Evolutionary conservation across 495 filamentous ascomycete genomes (phyloP).

Genomic region (Parachaetomium inaequale): DNA sequence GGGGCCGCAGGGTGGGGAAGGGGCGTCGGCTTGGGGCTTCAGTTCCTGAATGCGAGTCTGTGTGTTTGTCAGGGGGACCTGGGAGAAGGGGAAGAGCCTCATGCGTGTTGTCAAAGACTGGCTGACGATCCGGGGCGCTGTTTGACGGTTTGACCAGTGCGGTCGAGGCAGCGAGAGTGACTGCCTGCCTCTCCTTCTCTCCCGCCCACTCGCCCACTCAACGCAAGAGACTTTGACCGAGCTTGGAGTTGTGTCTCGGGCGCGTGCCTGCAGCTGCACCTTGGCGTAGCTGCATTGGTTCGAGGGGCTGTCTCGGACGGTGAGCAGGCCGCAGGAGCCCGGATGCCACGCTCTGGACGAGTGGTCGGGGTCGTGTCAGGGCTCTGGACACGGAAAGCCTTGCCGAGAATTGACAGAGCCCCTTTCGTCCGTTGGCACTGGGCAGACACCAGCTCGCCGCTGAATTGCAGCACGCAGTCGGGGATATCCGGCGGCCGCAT

Average conservation of each 20-base stretch:
- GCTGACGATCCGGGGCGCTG: background rate
- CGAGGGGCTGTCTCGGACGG: constrained; percentile 7
- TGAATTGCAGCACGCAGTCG: background rate
- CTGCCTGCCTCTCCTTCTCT: background rate
- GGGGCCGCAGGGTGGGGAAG: constrained; percentile 24
- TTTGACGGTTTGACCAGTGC: background rate
- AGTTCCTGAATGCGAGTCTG: constrained; percentile 8
- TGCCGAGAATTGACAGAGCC: constrained; percentile 11
- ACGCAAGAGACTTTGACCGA: background rate
- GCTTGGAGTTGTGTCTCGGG: constrained; percentile 6
- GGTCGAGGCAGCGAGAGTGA: background rate
- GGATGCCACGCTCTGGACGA: constrained; percentile 1
- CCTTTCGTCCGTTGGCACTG: background rate
- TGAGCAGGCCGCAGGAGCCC: background rate
- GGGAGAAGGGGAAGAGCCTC: constrained; percentile 15
- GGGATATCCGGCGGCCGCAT: background rate
- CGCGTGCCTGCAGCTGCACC: constrained; percentile 19
- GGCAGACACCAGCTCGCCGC: background rate
- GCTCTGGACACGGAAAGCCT: constrained; percentile 3
- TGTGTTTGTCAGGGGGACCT: constrained; percentile 15
- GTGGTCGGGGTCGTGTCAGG: background rate
- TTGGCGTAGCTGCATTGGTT: constrained; percentile 4
- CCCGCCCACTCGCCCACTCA: background rate
- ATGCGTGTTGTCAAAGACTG: background rate
- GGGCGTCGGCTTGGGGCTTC: constrained; percentile 18